Evolutionary conservation across 2,329 filamentous ascomycete genomes (phyloP).

Genomic region (Penicillium occitanis): DNA sequence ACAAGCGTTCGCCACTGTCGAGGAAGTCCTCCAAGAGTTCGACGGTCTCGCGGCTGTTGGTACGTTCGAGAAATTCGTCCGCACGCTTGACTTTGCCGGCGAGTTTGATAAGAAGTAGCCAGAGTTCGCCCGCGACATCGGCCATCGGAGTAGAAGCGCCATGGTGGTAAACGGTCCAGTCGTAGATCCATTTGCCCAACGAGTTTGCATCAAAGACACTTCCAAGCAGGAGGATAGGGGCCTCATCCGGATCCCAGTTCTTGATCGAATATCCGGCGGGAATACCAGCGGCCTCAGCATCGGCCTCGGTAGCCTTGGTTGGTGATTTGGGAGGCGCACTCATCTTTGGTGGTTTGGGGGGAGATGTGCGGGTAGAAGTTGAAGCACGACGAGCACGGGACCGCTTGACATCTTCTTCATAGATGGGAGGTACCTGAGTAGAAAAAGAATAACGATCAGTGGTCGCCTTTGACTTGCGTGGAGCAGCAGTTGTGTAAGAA

Average conservation of each 20-base stretch:
- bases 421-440: constrained; percentile 50
- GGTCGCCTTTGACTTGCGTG: constrained; percentile 35
- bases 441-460: constrained; percentile 55
- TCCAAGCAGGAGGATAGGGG: constrained; percentile 89
- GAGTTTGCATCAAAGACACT: constrained; percentile 98
- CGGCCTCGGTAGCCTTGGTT: constrained; percentile 63
- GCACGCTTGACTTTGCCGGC: constrained; percentile 91
- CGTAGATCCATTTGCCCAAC: constrained; percentile 98
- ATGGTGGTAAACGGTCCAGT: constrained; percentile 94
- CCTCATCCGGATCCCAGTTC: constrained; percentile 95
- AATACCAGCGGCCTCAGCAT: constrained; percentile 65
- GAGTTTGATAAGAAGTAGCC: constrained; percentile 90
- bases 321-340: constrained; percentile 37
- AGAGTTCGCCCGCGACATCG: constrained; percentile 90
- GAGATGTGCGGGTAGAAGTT: constrained; percentile 47
- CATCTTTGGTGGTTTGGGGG: constrained; percentile 43
- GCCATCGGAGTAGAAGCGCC: constrained; percentile 79
- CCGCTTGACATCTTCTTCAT: constrained; percentile 56
- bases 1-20: constrained; percentile 81
- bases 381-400: constrained; percentile 57
- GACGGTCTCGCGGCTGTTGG: constrained; percentile 69
- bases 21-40: constrained; percentile 90
- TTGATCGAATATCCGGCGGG: constrained; percentile 90
- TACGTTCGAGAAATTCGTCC: constrained; percentile 71
- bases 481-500: constrained; percentile 25